Evolutionary conservation across 2,329 filamentous ascomycete genomes (phyloP).

Genomic region (Colletotrichum phormii): DNA sequence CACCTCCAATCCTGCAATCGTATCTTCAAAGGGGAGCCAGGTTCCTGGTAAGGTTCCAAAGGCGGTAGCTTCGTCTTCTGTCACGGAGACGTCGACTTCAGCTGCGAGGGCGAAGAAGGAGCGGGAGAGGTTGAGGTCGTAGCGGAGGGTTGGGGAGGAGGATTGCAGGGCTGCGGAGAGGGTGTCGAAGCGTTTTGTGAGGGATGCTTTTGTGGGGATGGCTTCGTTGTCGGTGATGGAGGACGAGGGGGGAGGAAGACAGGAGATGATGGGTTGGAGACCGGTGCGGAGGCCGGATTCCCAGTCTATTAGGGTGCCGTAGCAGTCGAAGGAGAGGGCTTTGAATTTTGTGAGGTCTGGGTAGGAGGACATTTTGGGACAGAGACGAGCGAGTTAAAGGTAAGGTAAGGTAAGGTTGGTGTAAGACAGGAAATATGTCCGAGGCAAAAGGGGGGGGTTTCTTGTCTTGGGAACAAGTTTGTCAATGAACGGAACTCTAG

Average conservation of each 20-base stretch:
- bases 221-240: conserved; percentile 24
- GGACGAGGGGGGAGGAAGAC: conserved; percentile 50
- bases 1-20: conserved; percentile 61
- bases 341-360: conserved; percentile 41
- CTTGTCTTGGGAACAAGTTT: too few species aligned
- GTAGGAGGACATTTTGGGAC: conserved; percentile 10
- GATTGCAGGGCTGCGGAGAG: conserved; percentile 61
- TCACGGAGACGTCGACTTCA: conserved; percentile 49
- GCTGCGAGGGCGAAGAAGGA: conserved; percentile 58
- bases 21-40: conserved; percentile 71
- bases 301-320: conserved; percentile 85
- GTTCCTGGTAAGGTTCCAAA: conserved; percentile 64
- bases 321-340: conserved; percentile 79
- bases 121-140: conserved; percentile 66
- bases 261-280: conserved; percentile 60
- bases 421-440: too few species aligned
- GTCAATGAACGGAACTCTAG: too few species aligned
- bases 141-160: conserved; percentile 65
- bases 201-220: conserved; percentile 42
- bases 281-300: conserved; percentile 71
- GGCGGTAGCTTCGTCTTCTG: conserved; percentile 52
- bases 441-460: too few species aligned
- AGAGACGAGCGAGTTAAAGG: not conserved
- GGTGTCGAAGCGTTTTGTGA: conserved; percentile 56
- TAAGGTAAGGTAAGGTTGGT: too few species aligned